A percentile compares a stretch with the other conserved stretches of the same genome.
Conservation (phyloP, 176 grass and related monocot genomes). For the Oryza officinalis region DNA sequence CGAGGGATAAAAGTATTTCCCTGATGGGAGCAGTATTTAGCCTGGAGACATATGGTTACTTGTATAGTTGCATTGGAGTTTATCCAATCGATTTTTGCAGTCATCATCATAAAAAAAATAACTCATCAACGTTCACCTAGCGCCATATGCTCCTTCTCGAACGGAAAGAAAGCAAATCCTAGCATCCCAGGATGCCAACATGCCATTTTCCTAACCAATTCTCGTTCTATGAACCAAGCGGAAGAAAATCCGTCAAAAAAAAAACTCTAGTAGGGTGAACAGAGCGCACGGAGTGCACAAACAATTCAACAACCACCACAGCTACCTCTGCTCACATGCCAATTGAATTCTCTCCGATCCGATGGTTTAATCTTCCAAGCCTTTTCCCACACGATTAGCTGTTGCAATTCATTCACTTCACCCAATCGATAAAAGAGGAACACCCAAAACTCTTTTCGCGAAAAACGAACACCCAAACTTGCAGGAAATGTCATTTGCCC, state of each 20-base stretch:
- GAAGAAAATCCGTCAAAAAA: slow-evolving; percentile 11
- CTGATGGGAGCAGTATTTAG: no score
- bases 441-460: not conserved
- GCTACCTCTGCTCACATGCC: slow-evolving; percentile 21
- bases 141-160: not conserved
- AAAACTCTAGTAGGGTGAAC: not conserved
- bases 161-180: slow-evolving; percentile 17
- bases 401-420: slow-evolving; percentile 40
- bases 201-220: slow-evolving; percentile 32
- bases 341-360: not conserved
- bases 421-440: slow-evolving; percentile 14
- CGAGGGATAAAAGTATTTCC: no score
- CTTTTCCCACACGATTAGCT: slow-evolving; percentile 40
- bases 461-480: slow-evolving; percentile 50
- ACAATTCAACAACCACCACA: slow-evolving; percentile 52
- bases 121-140: not conserved
- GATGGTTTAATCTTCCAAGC: not conserved
- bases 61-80: not conserved
- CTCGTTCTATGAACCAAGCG: not conserved
- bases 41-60: not conserved
- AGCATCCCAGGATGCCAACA: not conserved
- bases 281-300: not conserved
- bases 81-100: not conserved
- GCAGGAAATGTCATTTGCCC: slow-evolving; percentile 26
- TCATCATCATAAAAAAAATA: not conserved